Evolutionary conservation across 768 basidiomycete genomes (phyloP).

Genomic region (Termitomyces sp.): DNA sequence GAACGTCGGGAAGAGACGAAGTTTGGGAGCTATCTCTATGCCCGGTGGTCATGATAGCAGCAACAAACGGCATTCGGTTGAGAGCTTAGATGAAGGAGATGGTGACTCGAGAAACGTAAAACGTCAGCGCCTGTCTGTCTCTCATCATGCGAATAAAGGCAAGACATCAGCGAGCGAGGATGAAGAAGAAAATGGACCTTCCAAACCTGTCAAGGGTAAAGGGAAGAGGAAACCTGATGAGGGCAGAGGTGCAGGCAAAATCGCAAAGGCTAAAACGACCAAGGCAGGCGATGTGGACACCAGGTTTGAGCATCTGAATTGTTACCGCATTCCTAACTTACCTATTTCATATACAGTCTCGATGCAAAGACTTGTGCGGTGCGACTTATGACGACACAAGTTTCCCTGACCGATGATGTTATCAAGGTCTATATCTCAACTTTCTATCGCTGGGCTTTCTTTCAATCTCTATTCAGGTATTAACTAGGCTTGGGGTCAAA

Average conservation of each 20-base stretch:
- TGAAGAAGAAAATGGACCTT: conserved; percentile 5
- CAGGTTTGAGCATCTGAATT: conserved; percentile 1
- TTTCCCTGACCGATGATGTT: conserved; percentile 49
- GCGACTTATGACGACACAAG: conserved; percentile 64
- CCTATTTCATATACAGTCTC: neutral
- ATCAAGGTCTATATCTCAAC: conserved; percentile 42
- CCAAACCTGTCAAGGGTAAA: conserved; percentile 13
- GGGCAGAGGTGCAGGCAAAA: conserved; percentile 4
- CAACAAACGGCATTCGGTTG: conserved; percentile 9
- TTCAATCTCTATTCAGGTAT: conserved; percentile 31
- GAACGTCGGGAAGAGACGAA: conserved; percentile 29
- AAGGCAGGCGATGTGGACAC: conserved; percentile 10
- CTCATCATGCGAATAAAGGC: conserved; percentile 11
- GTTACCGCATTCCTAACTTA: neutral
- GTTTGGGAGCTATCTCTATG: conserved; percentile 20
- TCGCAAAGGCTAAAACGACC: conserved; percentile 11
- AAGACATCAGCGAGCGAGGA: conserved; percentile 6
- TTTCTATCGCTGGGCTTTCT: neutral
- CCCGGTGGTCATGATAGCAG: conserved; percentile 2
- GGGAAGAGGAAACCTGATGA: conserved; percentile 19
- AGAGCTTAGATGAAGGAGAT: conserved; percentile 9
- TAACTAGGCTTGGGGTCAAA: conserved; percentile 63
- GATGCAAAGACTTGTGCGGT: conserved; percentile 20
- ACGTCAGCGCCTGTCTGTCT: conserved; percentile 5
- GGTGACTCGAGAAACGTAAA: conserved; percentile 1